Base-by-base conservation (phyloP, 2,329 filamentous ascomycete species). In the Pseudogymnoascus sp. region DNA sequence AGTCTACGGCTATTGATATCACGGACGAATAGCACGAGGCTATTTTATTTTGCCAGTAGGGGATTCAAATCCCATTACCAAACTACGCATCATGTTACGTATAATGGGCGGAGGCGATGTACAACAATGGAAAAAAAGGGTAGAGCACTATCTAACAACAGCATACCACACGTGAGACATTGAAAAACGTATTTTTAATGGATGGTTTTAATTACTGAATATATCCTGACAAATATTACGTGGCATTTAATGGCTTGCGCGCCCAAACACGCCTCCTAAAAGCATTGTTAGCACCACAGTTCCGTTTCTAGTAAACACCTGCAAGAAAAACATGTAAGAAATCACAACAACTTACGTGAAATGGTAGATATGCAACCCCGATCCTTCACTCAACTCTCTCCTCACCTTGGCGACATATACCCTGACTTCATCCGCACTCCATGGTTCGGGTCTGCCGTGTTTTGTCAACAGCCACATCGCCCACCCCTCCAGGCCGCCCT, bases 391-490 rank as follows among this genome's bases (percentile, higher is more conserved):
- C 50, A 68, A 35, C 60, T 65, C 66, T 16, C 63, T 58, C 30
- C 66, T 63, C 60, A 67, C 64, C 41, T 64, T 63, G 8, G 64
- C 64, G 6, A 66, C 63, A 64, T 68, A 67, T 4, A 67, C 65
- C 47, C 38, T 60, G 28, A 66, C 66, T 60, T 68, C 66, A n/a
- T 68, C 66, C n/a, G 63, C 57, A 35, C 62, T 62, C 66, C 66
- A 68, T 2, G 66, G 65, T 9, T 35, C 20, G 0, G 69, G 69
- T 7, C 64, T 64, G 2, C 69, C 69, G 41, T 60, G 66, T 16
- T 67, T 64, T 4, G 66, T 70, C 22, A 71, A 64, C 35, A 70
- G 60, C 62, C 66, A 70, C 67, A 71, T 67, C 1, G 69, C 69
- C 65, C 66, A 70, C 1, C 69, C 69, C 38, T 71, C 69, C 9